Conservation (phyloP, 2,329 filamentous ascomycete genomes). For the Arthrinium phaeospermum region DNA sequence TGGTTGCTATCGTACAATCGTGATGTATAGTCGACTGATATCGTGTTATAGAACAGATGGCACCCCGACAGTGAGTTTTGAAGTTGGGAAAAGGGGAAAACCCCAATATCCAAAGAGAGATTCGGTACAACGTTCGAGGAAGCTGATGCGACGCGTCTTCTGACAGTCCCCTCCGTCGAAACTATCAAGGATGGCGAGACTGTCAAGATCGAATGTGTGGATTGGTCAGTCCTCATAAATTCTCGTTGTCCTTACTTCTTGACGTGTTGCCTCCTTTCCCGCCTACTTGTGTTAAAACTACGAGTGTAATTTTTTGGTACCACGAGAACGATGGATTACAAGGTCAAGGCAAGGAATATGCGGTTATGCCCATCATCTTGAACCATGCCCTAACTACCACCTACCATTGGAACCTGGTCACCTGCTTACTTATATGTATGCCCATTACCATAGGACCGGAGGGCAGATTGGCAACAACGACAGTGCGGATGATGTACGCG, state of each 20-base stretch:
- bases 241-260: conserved; percentile 32
- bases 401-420: neutral
- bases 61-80: conserved; percentile 77
- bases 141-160: neutral
- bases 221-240: conserved; percentile 61
- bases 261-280: neutral
- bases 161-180: conserved; percentile 72
- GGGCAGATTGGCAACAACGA: conserved; percentile 91
- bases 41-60: conserved; percentile 77
- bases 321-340: too few species aligned
- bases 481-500: conserved; percentile 83
- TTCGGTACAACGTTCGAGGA: neutral
- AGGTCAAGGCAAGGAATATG: too few species aligned
- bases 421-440: neutral
- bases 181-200: conserved; percentile 83
- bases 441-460: conserved; percentile 56
- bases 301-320: too few species aligned
- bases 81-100: neutral
- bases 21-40: neutral
- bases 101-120: neutral
- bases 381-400: neutral
- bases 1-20: conserved; percentile 23
- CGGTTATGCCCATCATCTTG: neutral
- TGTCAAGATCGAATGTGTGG: conserved; percentile 91
- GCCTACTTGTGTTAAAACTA: neutral